phyloP scores from a whole-genome alignment of 805 yeast species.

The Ogataea ganodermae region DNA sequence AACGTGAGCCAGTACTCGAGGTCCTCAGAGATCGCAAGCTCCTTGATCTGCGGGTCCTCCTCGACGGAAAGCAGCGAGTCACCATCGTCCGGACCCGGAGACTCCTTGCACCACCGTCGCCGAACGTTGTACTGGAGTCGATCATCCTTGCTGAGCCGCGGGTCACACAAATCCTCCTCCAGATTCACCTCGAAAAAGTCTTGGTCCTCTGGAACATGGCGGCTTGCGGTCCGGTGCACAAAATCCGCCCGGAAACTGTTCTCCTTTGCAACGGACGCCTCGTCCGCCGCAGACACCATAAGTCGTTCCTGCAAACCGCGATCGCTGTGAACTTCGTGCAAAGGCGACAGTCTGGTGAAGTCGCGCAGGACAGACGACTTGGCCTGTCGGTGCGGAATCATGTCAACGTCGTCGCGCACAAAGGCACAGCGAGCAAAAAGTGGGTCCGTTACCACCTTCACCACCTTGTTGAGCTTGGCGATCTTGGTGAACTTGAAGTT shows the following conservation, averaged over 20 bases:
- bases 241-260: slow-evolving; percentile 19
- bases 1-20: slow-evolving; percentile 27
- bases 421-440: slow-evolving; percentile 67
- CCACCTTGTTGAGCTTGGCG: slow-evolving; percentile 56
- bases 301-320: slow-evolving; percentile 9
- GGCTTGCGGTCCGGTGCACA: slow-evolving; percentile 10
- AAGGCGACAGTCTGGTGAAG: slow-evolving; percentile 55
- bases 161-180: slow-evolving; percentile 5
- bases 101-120: slow-evolving; percentile 22
- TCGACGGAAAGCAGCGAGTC: slow-evolving; percentile 1
- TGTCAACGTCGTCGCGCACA: slow-evolving; percentile 60
- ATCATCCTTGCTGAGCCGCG: slow-evolving; percentile 10
- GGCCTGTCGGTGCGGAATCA: slow-evolving; percentile 55
- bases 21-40: slow-evolving; percentile 39
- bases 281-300: slow-evolving; percentile 9
- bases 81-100: neutral
- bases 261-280: neutral
- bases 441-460: slow-evolving; percentile 59
- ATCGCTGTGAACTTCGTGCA: slow-evolving; percentile 32
- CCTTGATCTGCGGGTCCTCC: slow-evolving; percentile 25
- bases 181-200: slow-evolving; percentile 1
- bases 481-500: slow-evolving; percentile 55
- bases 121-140: neutral
- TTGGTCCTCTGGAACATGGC: slow-evolving; percentile 8
- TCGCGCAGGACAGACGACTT: slow-evolving; percentile 52